Percentiles rank a stretch among this genome's conserved stretches.
phyloP scores from a whole-genome alignment of 208 protist species.

The Crithidia thermophila region DNA sequence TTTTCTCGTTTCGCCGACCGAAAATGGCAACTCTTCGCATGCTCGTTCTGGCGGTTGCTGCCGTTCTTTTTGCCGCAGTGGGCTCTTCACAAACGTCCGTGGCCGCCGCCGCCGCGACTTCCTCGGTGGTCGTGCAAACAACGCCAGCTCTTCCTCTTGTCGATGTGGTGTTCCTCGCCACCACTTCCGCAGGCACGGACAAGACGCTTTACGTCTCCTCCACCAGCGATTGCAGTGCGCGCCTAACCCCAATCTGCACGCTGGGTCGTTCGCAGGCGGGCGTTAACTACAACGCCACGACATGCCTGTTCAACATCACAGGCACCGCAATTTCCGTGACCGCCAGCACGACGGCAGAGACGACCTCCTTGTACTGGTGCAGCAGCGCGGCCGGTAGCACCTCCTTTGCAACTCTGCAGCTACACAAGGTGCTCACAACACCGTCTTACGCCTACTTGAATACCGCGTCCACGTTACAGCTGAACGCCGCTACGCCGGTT shows the following conservation, averaged over 20 bases:
- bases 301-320: slow-evolving; percentile 56
- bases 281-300: slow-evolving; percentile 35
- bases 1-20: too few species aligned
- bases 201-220: slow-evolving; percentile 49
- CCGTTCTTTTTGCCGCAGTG: slow-evolving; percentile 1
- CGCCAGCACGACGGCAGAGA: slow-evolving; percentile 21
- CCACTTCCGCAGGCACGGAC: slow-evolving; percentile 18
- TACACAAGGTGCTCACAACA: slow-evolving; percentile 34
- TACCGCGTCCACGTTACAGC: slow-evolving; percentile 20
- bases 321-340: slow-evolving; percentile 25
- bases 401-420: slow-evolving; percentile 29
- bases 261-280: slow-evolving; percentile 18
- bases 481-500: slow-evolving; percentile 48
- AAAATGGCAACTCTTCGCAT: too few species aligned
- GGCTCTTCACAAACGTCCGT: not conserved
- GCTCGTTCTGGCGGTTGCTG: not conserved
- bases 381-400: slow-evolving; percentile 31
- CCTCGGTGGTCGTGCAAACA: slow-evolving; percentile 29
- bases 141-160: slow-evolving; percentile 43
- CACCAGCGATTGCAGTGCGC: slow-evolving; percentile 19
- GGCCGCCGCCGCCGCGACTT: not conserved
- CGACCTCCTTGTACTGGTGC: slow-evolving; percentile 61
- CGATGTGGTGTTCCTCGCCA: slow-evolving; percentile 59
- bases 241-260: slow-evolving; percentile 39
- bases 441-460: slow-evolving; percentile 38